phyloP scores from a whole-genome alignment of 805 yeast genomes.

The Grigorovia transvaalensis region DNA sequence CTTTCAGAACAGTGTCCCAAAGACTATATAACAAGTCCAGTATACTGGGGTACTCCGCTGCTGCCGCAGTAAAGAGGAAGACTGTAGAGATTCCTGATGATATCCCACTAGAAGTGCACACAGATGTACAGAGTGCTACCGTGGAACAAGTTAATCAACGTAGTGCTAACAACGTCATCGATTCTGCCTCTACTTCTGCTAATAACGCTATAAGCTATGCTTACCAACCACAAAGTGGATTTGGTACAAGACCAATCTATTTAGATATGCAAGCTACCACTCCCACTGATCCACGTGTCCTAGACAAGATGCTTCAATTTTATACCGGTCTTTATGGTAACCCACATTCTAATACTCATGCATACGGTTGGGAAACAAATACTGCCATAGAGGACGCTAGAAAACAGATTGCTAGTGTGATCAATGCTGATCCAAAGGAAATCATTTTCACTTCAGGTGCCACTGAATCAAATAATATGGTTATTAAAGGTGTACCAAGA shows the following conservation, averaged over 20 bases:
- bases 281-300: constrained; percentile 92
- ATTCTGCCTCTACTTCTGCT: constrained; percentile 17
- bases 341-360: constrained; percentile 94
- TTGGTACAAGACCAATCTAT: constrained; percentile 84
- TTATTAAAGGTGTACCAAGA: constrained; percentile 88
- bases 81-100: constrained; percentile 22
- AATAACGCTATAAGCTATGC: constrained; percentile 30
- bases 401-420: constrained; percentile 66
- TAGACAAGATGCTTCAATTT: constrained; percentile 76
- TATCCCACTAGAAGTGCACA: constrained; percentile 24
- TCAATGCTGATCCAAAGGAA: constrained; percentile 92
- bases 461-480: constrained; percentile 93
- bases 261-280: constrained; percentile 98
- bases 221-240: constrained; percentile 31
- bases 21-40: background rate
- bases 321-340: constrained; percentile 93
- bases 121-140: constrained; percentile 26
- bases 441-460: constrained; percentile 97
- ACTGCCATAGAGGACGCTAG: constrained; percentile 84
- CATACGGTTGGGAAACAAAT: constrained; percentile 99
- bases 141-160: constrained; percentile 23
- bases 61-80: constrained; percentile 8
- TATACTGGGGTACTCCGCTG: constrained; percentile 1
- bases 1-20: background rate
- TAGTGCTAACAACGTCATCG: background rate